phyloP scores from a whole-genome alignment of 1,139 yeast genomes.

The Yamadazyma diospyri region DNA sequence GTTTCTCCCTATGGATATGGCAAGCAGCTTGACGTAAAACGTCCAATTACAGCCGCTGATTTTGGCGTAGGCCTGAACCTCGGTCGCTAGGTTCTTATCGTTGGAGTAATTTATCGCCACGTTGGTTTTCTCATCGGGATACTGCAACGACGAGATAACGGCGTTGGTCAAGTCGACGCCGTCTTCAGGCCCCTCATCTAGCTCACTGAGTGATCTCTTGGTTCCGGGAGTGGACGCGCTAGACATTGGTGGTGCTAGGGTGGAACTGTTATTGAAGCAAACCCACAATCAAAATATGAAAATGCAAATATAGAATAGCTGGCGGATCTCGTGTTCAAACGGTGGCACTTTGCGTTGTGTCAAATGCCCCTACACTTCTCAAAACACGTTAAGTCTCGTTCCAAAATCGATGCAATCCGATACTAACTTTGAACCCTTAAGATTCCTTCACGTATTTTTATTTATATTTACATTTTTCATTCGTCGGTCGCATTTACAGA shows the following conservation, averaged over 20 bases:
- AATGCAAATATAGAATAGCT: too few species aligned
- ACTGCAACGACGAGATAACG: constrained; percentile 45
- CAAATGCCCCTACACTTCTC: too few species aligned
- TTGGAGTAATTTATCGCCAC: constrained; percentile 54
- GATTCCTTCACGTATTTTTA: constrained; percentile 8
- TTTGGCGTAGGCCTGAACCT: constrained; percentile 94
- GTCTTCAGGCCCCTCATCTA: constrained; percentile 37
- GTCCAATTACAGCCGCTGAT: constrained; percentile 96
- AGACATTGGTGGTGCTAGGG: constrained; percentile 16
- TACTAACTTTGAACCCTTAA: constrained; percentile 5
- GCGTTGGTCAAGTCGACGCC: constrained; percentile 52
- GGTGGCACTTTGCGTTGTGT: too few species aligned
- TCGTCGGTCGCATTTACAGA: constrained; percentile 10
- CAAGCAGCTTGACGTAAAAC: constrained; percentile 79
- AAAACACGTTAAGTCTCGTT: too few species aligned
- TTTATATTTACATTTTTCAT: constrained; percentile 14
- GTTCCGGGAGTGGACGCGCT: constrained; percentile 25
- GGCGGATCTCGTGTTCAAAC: too few species aligned
- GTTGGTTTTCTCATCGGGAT: constrained; percentile 49
- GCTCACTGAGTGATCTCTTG: constrained; percentile 25
- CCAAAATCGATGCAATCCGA: too few species aligned
- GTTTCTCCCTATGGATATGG: constrained; percentile 79
- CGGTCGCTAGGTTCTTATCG: constrained; percentile 71
- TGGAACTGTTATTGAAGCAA: too few species aligned
- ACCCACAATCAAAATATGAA: too few species aligned